Evolutionary conservation across 148 eudicot genomes (phyloP).

Genomic region (Nepenthes mirabilis): DNA sequence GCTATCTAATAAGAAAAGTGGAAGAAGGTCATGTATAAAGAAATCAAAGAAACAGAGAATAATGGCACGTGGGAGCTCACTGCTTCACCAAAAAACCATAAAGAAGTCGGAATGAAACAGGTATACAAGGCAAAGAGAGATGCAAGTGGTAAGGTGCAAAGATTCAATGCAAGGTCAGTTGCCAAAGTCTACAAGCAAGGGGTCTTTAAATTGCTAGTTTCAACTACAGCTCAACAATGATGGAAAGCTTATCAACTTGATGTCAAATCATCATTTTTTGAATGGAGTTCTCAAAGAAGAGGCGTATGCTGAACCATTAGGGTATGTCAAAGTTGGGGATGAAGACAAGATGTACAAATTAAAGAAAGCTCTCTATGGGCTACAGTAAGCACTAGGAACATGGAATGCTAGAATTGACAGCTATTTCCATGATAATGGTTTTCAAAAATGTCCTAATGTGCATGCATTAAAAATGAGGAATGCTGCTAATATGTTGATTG

Average conservation of each 20-base stretch:
- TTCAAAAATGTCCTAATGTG: background rate
- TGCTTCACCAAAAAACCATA: background rate
- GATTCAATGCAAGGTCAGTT: background rate
- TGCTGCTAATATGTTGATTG: background rate
- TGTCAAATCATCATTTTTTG: slow-evolving; percentile 1
- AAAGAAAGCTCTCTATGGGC: slow-evolving; percentile 8
- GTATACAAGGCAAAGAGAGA: background rate
- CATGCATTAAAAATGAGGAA: background rate
- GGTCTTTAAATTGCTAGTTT: background rate
- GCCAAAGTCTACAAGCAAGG: background rate
- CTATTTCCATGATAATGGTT: background rate
- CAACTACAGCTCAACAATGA: background rate
- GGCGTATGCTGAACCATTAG: background rate
- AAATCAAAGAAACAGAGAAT: slow-evolving; percentile 1
- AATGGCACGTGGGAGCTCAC: background rate
- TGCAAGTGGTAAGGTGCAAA: background rate
- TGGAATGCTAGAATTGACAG: background rate
- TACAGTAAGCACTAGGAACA: slow-evolving; percentile 5
- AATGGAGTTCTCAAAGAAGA: slow-evolving; percentile 4
- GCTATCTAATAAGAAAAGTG: background rate
- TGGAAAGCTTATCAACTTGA: background rate
- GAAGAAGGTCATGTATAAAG: slow-evolving; percentile 3
- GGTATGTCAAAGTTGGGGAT: background rate
- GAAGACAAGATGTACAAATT: background rate
- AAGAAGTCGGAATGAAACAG: background rate